Evolutionary conservation across 2,329 filamentous ascomycete species (phyloP).

Genomic region (Emergomyces orientalis): DNA sequence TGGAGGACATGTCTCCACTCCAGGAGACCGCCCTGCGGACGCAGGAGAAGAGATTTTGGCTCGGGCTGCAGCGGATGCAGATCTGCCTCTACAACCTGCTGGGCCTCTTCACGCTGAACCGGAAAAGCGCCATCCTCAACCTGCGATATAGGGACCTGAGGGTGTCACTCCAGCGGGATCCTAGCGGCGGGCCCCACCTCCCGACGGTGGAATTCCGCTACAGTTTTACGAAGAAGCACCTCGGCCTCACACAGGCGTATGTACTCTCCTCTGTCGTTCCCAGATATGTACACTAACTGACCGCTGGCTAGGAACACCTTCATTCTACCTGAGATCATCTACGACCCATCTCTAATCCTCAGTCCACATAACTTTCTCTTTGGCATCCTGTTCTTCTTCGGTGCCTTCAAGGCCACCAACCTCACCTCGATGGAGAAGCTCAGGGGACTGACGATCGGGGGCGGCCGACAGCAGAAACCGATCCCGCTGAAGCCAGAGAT

Average conservation of each 20-base stretch:
- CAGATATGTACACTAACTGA: not conserved
- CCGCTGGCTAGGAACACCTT: slow-evolving; percentile 24
- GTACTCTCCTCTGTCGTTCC: not conserved
- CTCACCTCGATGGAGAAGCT: slow-evolving; percentile 21
- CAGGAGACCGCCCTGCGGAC: slow-evolving; percentile 19
- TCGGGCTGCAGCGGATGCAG: slow-evolving; percentile 18
- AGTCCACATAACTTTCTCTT: slow-evolving; percentile 30
- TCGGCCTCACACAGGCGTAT: slow-evolving; percentile 1
- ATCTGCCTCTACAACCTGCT: slow-evolving; percentile 20
- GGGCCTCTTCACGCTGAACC: slow-evolving; percentile 18
- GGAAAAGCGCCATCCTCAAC: slow-evolving; percentile 16
- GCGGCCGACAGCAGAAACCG: slow-evolving; percentile 16
- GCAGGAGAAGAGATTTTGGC: slow-evolving; percentile 17
- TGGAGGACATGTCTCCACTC: slow-evolving; percentile 18
- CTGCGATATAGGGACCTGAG: slow-evolving; percentile 19
- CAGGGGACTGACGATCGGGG: slow-evolving; percentile 15
- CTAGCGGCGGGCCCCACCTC: slow-evolving; percentile 12
- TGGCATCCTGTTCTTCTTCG: slow-evolving; percentile 21
- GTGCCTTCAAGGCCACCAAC: slow-evolving; percentile 18
- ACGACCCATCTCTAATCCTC: slow-evolving; percentile 28
- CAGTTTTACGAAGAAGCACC: not conserved
- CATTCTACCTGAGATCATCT: slow-evolving; percentile 29
- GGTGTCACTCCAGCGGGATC: slow-evolving; percentile 18
- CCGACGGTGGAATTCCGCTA: not conserved
- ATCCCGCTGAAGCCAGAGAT: slow-evolving; percentile 19